Base-by-base conservation (phyloP, 2,329 filamentous ascomycete genomes). In the Epichloe scottii region DNA sequence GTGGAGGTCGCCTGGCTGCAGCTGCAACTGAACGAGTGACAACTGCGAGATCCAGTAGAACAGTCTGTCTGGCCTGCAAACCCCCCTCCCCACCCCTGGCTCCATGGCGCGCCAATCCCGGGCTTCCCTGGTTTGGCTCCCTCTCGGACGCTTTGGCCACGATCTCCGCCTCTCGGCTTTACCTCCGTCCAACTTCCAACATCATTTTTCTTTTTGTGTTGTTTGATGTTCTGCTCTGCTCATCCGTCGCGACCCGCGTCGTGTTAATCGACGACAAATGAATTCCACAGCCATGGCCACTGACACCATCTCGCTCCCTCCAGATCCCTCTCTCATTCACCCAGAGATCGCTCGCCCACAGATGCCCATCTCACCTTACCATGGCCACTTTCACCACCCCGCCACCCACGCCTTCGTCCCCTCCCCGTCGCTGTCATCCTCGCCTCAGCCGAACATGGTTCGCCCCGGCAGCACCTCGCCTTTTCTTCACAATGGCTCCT, bases 391-490 rank as follows among this genome's bases (percentile, higher is more conserved):
- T 59, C 72, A 74, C 49, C 71, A 71, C 44, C 66, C 68, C 46
- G 39, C 40, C 7, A 66, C 67, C 49, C 68, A 71, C 53, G 66
- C 66, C 15, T 80, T 76, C 62, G 76, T 79, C 42, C 71, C 77
- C 42, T 87, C 84, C 2, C 84, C 85, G 4, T 78, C 79, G n/a
- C 73, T 79, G 39, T 62, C 65, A 30, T 75, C 78, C 15, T 75
- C 69, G 37, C 76, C 70, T 30, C 75, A 70, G 68, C 71, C 56
- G 59, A 69, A 56, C 61, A 67, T 64, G 63, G 65, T 71, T 59
- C 71, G 80, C 59, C 73, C 71, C 51, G 76, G 74, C 55, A 81
- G 77, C 62, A 74, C 78, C 14, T 87, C 85, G n/a, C 85, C 85
- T 3, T 84, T 82, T 60, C 73, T 84, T 54, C 77, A 77, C 55